Evolutionary conservation across 129 eudicot genomes (phyloP).

Genomic region (Arctium minus): DNA sequence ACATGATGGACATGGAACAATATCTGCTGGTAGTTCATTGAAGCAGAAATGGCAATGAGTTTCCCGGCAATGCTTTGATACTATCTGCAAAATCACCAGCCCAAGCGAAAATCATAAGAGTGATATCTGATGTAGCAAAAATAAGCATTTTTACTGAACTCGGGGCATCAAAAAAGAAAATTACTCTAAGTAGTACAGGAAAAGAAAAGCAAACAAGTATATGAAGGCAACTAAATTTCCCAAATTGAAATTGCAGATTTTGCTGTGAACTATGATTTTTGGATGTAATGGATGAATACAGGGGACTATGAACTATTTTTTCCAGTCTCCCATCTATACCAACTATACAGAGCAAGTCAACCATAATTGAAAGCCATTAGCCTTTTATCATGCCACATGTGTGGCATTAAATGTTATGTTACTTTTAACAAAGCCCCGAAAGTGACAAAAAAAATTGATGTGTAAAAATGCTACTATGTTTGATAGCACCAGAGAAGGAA

Average conservation of each 20-base stretch:
- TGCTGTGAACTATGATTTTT: background rate
- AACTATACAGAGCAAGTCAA: background rate
- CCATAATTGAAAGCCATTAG: slow-evolving; percentile 1
- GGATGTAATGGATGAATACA: background rate
- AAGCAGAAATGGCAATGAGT: slow-evolving; percentile 90
- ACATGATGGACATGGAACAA: slow-evolving; percentile 76
- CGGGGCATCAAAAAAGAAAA: background rate
- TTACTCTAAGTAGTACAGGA: background rate
- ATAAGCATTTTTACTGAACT: background rate
- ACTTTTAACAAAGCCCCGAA: background rate
- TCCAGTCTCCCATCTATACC: background rate
- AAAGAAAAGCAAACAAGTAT: slow-evolving; percentile 7
- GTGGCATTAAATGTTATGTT: background rate
- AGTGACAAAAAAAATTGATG: background rate
- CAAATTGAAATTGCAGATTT: background rate
- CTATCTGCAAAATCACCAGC: slow-evolving; percentile 48
- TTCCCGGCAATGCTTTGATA: slow-evolving; percentile 71
- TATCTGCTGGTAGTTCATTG: slow-evolving; percentile 69
- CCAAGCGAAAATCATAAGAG: slow-evolving; percentile 13
- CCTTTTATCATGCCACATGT: background rate
- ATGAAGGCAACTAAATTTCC: background rate
- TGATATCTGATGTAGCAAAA: background rate
- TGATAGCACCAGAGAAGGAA: background rate
- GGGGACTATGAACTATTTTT: background rate
- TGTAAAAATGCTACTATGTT: background rate